phyloP scores from a whole-genome alignment of 768 basidiomycete genomes.

The Kockovaella imperatae region DNA sequence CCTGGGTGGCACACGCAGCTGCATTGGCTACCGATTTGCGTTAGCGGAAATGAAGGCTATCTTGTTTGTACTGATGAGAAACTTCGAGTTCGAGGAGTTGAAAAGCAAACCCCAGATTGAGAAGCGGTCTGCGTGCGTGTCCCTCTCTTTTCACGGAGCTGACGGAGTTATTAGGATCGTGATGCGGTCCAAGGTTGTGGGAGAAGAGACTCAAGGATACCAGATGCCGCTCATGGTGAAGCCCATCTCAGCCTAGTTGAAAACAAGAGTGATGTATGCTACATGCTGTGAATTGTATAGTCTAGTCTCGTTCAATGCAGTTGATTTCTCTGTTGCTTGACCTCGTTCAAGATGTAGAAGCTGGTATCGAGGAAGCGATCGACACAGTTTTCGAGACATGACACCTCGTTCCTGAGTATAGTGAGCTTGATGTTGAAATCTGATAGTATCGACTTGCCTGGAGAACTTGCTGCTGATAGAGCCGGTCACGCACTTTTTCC shows the following conservation, averaged over 20 bases:
- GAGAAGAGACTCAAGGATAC: slow-evolving; percentile 36
- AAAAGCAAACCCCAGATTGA: slow-evolving; percentile 34
- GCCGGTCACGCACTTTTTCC: slow-evolving; percentile 56
- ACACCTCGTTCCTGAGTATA: slow-evolving; percentile 54
- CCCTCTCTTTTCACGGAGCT: neutral
- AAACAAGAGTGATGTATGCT: slow-evolving; percentile 1
- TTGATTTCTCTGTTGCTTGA: slow-evolving; percentile 45
- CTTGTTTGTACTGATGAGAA: slow-evolving; percentile 40
- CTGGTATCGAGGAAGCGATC: slow-evolving; percentile 84
- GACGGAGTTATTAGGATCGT: slow-evolving; percentile 25
- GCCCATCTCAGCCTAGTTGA: slow-evolving; percentile 12
- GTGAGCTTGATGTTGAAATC: neutral
- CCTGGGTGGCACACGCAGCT: slow-evolving; percentile 39
- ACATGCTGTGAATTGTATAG: neutral
- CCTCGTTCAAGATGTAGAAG: slow-evolving; percentile 67
- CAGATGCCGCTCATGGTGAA: slow-evolving; percentile 42
- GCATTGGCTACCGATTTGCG: slow-evolving; percentile 45
- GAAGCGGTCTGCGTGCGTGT: slow-evolving; percentile 38
- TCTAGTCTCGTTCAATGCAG: slow-evolving; percentile 4
- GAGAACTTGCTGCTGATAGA: slow-evolving; percentile 71
- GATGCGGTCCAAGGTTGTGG: slow-evolving; percentile 33
- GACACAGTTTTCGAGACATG: slow-evolving; percentile 81
- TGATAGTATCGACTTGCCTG: slow-evolving; percentile 36
- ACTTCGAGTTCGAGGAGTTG: slow-evolving; percentile 38
- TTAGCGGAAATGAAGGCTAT: slow-evolving; percentile 44